Evolutionary conservation across 139 green algal genomes (phyloP).

Genomic region (Chara braunii): DNA sequence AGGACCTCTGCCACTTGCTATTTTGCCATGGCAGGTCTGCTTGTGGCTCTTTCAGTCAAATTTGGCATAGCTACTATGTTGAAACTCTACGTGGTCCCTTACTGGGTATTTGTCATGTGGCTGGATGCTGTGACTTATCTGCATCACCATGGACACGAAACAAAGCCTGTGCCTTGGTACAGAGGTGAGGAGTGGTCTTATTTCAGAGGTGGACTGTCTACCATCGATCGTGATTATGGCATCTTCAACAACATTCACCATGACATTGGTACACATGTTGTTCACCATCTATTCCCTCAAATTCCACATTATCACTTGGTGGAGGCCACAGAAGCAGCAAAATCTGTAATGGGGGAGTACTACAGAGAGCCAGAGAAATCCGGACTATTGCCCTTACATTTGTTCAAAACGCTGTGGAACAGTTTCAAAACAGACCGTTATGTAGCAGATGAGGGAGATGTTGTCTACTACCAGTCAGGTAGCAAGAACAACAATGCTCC

Average conservation of each 20-base stretch:
- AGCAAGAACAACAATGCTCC: too few species aligned
- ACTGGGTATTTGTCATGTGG: conserved; percentile 78
- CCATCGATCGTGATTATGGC: conserved; percentile 87
- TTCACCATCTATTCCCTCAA: conserved; percentile 90
- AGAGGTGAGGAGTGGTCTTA: conserved; percentile 83
- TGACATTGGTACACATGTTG: conserved; percentile 89
- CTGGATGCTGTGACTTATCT: conserved; percentile 94
- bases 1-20: conserved; percentile 73
- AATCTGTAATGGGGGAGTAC: conserved; percentile 84
- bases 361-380: conserved; percentile 70
- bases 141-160: conserved; percentile 77
- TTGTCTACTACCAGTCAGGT: conserved; percentile 87
- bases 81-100: conserved; percentile 86
- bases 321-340: conserved; percentile 79
- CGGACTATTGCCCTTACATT: conserved; percentile 68
- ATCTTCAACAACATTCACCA: conserved; percentile 95
- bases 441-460: conserved; percentile 68
- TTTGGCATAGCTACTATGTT: conserved; percentile 69
- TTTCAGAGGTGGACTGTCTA: conserved; percentile 82
- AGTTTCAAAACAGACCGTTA: conserved; percentile 79
- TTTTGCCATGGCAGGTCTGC: conserved; percentile 66
- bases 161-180: conserved; percentile 92
- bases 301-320: conserved; percentile 92
- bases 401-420: conserved; percentile 62
- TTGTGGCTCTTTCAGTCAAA: conserved; percentile 59